Evolutionary conservation across 2,329 filamentous ascomycete genomes (phyloP).

Genomic region (Fusarium kyushuense): DNA sequence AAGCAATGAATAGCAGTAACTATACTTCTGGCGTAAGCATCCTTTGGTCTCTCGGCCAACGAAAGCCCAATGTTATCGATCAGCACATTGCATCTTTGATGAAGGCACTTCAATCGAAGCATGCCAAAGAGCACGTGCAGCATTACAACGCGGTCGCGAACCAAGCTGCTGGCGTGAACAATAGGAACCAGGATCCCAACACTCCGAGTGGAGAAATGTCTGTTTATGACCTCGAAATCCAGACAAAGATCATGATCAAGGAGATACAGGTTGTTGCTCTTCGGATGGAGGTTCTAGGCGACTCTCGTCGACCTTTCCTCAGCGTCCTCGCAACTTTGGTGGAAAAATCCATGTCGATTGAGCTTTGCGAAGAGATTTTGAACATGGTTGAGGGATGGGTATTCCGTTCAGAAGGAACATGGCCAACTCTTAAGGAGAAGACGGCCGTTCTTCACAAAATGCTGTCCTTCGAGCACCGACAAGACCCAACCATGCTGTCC

Average conservation of each 20-base stretch:
- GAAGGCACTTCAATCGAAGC: conserved; percentile 91
- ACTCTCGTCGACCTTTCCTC: conserved; percentile 91
- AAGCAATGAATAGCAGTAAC: conserved; percentile 83
- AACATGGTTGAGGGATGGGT: conserved; percentile 97
- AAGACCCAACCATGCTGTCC: conserved; percentile 85
- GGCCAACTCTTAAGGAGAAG: conserved; percentile 98
- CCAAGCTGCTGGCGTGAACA: conserved; percentile 59
- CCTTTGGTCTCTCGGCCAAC: conserved; percentile 88
- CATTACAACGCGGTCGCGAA: conserved; percentile 72
- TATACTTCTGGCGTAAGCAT: conserved; percentile 93
- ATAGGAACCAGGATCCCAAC: conserved; percentile 66
- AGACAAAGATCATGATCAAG: conserved; percentile 91
- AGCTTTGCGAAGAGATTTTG: conserved; percentile 91
- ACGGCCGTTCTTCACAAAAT: conserved; percentile 99
- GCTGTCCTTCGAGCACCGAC: conserved; percentile 90
- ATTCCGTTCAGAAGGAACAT: conserved; percentile 93
- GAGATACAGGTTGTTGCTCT: conserved; percentile 92
- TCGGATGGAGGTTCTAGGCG: conserved; percentile 91
- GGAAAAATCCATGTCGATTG: conserved; percentile 90
- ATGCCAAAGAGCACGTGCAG: conserved; percentile 92
- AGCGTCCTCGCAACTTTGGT: conserved; percentile 95
- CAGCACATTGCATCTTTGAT: conserved; percentile 88
- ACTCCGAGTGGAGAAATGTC: conserved; percentile 69
- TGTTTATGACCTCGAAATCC: conserved; percentile 85
- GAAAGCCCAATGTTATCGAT: conserved; percentile 88